These are phyloP conservation scores for Penicillium sp. DNA, from an alignment of 2,329 filamentous ascomycete genomes.

Conservation along the genomic window DNA sequence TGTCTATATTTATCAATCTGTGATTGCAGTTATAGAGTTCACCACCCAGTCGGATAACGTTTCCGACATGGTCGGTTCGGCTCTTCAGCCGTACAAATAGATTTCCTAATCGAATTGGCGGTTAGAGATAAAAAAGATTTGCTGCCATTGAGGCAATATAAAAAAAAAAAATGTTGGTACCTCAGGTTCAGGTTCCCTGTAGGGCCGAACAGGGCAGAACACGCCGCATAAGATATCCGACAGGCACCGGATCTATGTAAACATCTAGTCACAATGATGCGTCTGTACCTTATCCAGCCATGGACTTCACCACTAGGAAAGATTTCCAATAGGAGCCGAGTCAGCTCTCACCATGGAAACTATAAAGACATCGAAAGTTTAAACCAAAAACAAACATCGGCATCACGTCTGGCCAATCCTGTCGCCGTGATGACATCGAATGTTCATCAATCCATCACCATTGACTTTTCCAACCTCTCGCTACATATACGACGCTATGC, in stretches of 20 bases:
- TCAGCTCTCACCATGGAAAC: slow-evolving; percentile 10
- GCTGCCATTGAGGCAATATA: neutral
- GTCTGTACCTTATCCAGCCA: neutral
- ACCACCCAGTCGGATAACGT: neutral
- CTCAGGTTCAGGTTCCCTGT: neutral
- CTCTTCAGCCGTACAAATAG: neutral
- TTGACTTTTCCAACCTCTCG: neutral
- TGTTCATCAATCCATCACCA: slow-evolving; percentile 17
- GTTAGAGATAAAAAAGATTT: neutral
- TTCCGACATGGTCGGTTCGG: neutral
- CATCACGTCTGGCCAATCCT: neutral
- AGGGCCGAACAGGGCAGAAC: neutral
- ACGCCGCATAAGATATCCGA: slow-evolving; percentile 22
- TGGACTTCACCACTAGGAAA: slow-evolving; percentile 9
- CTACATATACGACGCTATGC: slow-evolving; percentile 20
- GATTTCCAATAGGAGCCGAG: slow-evolving; percentile 19
- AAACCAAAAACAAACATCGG: neutral
- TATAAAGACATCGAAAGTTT: neutral
- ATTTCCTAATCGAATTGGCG: too few species aligned
- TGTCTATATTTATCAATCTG: neutral
- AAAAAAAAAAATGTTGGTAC: neutral
- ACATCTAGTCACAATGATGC: slow-evolving; percentile 22
- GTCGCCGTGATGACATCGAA: slow-evolving; percentile 23
- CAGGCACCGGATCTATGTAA: slow-evolving; percentile 18
- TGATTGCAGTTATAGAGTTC: neutral